Evolutionary conservation across 2,329 filamentous ascomycete genomes (phyloP).

Genomic region (Colletotrichum abscissum): DNA sequence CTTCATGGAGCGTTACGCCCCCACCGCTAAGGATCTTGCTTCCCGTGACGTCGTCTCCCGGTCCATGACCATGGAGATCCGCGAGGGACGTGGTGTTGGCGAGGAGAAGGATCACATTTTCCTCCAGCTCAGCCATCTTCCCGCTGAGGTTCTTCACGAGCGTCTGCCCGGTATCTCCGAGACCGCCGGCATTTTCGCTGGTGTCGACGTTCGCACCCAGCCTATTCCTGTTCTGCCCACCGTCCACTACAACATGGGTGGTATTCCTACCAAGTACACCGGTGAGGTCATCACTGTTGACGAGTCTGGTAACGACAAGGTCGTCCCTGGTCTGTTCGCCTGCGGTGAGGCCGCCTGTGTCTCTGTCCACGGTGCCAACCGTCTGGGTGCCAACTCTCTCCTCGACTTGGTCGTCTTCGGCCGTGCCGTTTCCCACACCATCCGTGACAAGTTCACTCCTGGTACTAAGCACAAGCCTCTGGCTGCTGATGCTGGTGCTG

Average conservation of each 20-base stretch:
- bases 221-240: constrained; percentile 96
- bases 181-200: constrained; percentile 96
- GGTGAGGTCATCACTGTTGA: constrained; percentile 95
- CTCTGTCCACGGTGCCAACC: constrained; percentile 97
- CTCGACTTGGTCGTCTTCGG: constrained; percentile 98
- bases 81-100: constrained; percentile 95
- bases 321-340: constrained; percentile 94
- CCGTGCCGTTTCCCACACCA: constrained; percentile 95
- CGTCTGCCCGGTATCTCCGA: constrained; percentile 98
- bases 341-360: constrained; percentile 98
- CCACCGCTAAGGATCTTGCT: constrained; percentile 97
- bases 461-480: constrained; percentile 84
- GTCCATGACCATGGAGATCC: constrained; percentile 98
- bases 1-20: constrained; percentile 99
- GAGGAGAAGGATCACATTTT: constrained; percentile 98
- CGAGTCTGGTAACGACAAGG: constrained; percentile 86
- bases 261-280: constrained; percentile 97
- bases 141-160: constrained; percentile 91
- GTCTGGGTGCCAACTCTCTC: constrained; percentile 97
- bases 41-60: constrained; percentile 96
- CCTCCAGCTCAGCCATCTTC: constrained; percentile 96
- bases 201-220: constrained; percentile 97
- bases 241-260: constrained; percentile 99
- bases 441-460: constrained; percentile 92
- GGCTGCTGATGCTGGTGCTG: constrained; percentile 86